phyloP scores from a whole-genome alignment of 768 basidiomycete species.

The Tylopilus rubrobrunneus region DNA sequence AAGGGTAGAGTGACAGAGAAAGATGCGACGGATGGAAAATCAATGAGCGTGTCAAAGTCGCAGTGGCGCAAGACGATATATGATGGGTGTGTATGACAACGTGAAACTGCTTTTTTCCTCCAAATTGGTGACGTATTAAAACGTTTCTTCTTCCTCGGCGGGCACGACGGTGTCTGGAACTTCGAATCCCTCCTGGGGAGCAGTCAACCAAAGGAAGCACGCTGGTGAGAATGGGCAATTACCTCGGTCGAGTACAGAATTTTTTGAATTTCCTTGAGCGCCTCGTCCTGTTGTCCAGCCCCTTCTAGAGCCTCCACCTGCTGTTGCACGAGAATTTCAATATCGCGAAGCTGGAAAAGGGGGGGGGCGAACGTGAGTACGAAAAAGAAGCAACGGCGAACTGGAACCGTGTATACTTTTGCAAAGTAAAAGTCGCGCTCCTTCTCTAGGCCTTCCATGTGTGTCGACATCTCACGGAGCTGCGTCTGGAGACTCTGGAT shows the following conservation, averaged over 20 bases:
- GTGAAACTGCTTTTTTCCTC: constrained; percentile 6
- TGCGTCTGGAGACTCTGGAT: constrained; percentile 69
- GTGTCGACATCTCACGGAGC: constrained; percentile 73
- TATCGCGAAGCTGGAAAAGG: constrained; percentile 74
- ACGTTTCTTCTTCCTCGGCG: constrained; percentile 81
- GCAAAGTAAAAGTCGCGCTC: constrained; percentile 98
- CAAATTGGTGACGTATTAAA: constrained; percentile 34
- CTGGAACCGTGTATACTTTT: constrained; percentile 53
- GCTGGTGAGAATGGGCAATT: constrained; percentile 18
- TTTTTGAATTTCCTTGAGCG: constrained; percentile 78
- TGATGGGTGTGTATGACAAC: constrained; percentile 5
- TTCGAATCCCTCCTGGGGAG: constrained; percentile 82
- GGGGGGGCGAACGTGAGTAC: not conserved
- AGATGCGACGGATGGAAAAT: constrained; percentile 4
- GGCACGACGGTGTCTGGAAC: constrained; percentile 62
- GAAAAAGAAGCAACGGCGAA: constrained; percentile 2
- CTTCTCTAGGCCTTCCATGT: constrained; percentile 91
- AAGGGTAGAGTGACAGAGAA: constrained; percentile 4
- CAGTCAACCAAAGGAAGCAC: constrained; percentile 6
- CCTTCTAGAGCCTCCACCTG: constrained; percentile 62
- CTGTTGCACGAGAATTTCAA: constrained; percentile 89
- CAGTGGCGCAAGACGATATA: constrained; percentile 3
- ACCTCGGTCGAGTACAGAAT: constrained; percentile 97
- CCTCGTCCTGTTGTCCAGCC: constrained; percentile 53
- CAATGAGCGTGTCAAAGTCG: constrained; percentile 18